phyloP scores from a whole-genome alignment of 2,329 filamentous ascomycete genomes.

The Pseudogymnoascus pannorum region DNA sequence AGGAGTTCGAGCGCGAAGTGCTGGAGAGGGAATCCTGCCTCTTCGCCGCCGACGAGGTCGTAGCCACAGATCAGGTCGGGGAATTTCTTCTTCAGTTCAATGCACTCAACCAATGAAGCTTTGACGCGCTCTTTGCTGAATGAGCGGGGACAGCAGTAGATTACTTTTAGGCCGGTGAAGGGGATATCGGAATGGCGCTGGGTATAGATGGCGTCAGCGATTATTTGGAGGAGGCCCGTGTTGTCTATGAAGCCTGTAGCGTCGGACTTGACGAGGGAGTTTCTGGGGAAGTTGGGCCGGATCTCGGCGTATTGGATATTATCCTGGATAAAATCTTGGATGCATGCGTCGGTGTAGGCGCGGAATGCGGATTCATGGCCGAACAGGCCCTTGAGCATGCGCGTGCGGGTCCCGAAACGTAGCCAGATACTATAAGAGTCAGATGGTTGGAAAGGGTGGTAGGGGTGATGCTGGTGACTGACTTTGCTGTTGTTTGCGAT shows the following conservation, averaged over 20 bases:
- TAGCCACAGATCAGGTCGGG: slow-evolving; percentile 59
- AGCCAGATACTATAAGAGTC: slow-evolving; percentile 41
- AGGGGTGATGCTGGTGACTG: slow-evolving; percentile 22
- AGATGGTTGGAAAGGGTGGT: slow-evolving; percentile 9
- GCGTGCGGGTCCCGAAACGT: slow-evolving; percentile 61
- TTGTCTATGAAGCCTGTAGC: slow-evolving; percentile 47
- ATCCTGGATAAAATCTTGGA: slow-evolving; percentile 55
- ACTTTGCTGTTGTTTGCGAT: slow-evolving; percentile 46
- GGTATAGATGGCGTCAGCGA: slow-evolving; percentile 44
- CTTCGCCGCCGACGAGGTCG: slow-evolving; percentile 61
- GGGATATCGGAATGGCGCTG: slow-evolving; percentile 35
- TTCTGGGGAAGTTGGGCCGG: slow-evolving; percentile 61
- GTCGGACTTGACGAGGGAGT: slow-evolving; percentile 53
- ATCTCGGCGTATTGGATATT: slow-evolving; percentile 67
- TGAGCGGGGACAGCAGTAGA: slow-evolving; percentile 62
- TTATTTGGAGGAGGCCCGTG: slow-evolving; percentile 51
- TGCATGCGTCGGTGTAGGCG: slow-evolving; percentile 51
- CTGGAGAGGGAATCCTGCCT: slow-evolving; percentile 50
- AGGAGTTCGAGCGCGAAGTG: slow-evolving; percentile 49
- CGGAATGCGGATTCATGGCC: slow-evolving; percentile 58
- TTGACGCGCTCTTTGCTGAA: slow-evolving; percentile 43
- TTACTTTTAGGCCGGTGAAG: slow-evolving; percentile 61
- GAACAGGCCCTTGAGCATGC: slow-evolving; percentile 66
- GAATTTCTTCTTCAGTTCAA: slow-evolving; percentile 50
- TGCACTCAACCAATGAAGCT: slow-evolving; percentile 51